Percentiles rank a stretch among this genome's conserved stretches.
phyloP scores from a whole-genome alignment of 164 flowering plant genomes.

The Vitis amurensis region DNA sequence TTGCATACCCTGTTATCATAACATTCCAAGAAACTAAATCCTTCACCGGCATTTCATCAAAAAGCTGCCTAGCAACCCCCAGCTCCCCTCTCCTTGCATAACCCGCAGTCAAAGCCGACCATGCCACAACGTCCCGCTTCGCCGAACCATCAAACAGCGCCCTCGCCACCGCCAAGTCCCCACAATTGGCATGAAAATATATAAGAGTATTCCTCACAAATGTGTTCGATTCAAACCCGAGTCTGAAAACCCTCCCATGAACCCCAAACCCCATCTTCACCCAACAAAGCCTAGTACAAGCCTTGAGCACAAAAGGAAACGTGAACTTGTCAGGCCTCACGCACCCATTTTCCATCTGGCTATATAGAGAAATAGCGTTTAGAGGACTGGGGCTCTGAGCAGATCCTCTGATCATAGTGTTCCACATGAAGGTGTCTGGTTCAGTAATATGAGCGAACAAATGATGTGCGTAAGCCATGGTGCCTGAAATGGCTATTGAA shows the following conservation, averaged over 20 bases:
- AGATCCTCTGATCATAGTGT: conserved; percentile 72
- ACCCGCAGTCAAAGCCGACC: conserved; percentile 80
- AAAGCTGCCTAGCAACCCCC: conserved; percentile 45
- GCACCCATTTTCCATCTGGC: conserved; percentile 50
- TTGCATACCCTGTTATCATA: conserved; percentile 72
- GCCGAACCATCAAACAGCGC: conserved; percentile 52
- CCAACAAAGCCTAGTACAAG: conserved; percentile 63
- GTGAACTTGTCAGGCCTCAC: conserved; percentile 58
- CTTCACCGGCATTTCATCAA: conserved; percentile 70
- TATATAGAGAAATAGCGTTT: conserved; percentile 41
- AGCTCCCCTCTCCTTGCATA: conserved; percentile 67
- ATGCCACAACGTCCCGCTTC: conserved; percentile 55
- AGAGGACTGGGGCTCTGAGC: conserved; percentile 56
- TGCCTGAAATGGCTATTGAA: conserved; percentile 40
- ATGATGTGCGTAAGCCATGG: conserved; percentile 59
- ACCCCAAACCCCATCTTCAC: conserved; percentile 46
- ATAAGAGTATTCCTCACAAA: conserved; percentile 70
- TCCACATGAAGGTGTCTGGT: conserved; percentile 78
- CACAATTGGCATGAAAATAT: conserved; percentile 69
- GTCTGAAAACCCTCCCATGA: conserved; percentile 55
- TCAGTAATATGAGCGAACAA: conserved; percentile 56
- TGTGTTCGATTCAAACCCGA: conserved; percentile 50
- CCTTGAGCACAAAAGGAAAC: conserved; percentile 72
- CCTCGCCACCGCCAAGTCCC: conserved; percentile 55
- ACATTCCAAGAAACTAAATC: conserved; percentile 91